Evolutionary conservation across 2,329 filamentous ascomycete genomes (phyloP).

Genomic region (Scedosporium dehoogii): DNA sequence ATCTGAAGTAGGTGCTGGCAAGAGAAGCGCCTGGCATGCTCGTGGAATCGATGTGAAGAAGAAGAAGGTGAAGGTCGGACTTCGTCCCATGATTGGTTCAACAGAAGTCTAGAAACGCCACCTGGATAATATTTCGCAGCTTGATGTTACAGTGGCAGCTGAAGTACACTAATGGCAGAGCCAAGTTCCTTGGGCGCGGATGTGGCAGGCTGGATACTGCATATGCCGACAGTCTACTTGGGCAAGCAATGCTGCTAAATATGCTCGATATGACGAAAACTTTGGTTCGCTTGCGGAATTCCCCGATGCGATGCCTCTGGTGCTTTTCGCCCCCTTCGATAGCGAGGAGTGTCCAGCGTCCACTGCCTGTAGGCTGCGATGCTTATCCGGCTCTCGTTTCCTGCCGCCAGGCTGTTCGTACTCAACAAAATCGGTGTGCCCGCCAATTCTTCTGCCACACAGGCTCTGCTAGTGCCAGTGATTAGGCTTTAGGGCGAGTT

Average conservation of each 20-base stretch:
- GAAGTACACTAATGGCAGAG: neutral
- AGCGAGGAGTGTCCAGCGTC: neutral
- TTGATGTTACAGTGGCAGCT: neutral
- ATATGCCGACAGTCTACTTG: neutral
- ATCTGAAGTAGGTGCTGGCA: no score
- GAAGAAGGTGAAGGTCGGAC: neutral
- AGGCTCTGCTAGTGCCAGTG: neutral
- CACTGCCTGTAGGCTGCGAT: neutral
- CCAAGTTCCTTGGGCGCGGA: neutral
- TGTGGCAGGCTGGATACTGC: no score
- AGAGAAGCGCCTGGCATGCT: no score
- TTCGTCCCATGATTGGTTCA: neutral
- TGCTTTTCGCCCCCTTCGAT: neutral
- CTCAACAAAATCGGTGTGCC: neutral
- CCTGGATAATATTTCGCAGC: neutral
- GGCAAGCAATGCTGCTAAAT: neutral
- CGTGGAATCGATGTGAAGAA: no score
- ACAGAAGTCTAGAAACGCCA: neutral
- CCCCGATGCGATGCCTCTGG: neutral
- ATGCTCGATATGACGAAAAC: neutral
- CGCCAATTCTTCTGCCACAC: neutral
- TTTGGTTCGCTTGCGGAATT: neutral
- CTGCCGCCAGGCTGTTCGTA: neutral
- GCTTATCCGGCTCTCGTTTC: neutral
- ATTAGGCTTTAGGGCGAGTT: neutral